Conservation (phyloP, 2,329 filamentous ascomycete genomes). For the Talaromyces sp. region DNA sequence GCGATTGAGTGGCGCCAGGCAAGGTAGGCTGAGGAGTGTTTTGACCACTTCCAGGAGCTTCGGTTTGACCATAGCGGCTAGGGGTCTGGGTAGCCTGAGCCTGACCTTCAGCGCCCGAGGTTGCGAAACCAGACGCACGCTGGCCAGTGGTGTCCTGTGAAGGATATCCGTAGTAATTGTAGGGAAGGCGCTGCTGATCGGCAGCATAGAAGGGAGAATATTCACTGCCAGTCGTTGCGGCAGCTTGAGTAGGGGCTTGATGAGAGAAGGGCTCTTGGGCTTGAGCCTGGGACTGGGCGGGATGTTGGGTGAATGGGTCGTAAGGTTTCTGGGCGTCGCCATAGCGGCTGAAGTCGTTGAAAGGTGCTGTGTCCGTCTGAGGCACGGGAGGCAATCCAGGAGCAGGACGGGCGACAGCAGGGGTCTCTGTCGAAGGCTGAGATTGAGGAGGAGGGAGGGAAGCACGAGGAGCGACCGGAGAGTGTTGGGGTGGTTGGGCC, state of each 20-base stretch:
- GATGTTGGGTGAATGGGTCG: slow-evolving; percentile 80
- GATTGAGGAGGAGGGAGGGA: slow-evolving; percentile 70
- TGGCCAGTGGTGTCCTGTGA: slow-evolving; percentile 73
- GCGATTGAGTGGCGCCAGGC: slow-evolving; percentile 53
- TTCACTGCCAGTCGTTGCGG: slow-evolving; percentile 61
- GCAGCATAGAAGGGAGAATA: slow-evolving; percentile 84
- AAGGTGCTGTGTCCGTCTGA: slow-evolving; percentile 47
- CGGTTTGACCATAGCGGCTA: slow-evolving; percentile 63
- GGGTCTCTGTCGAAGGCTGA: slow-evolving; percentile 33
- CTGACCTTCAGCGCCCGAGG: slow-evolving; percentile 57
- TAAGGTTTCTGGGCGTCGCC: slow-evolving; percentile 70
- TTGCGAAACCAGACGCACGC: slow-evolving; percentile 72
- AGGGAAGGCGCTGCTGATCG: slow-evolving; percentile 69
- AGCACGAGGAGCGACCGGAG: slow-evolving; percentile 80
- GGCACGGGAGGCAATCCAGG: slow-evolving; percentile 60
- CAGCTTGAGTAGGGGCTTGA: slow-evolving; percentile 56
- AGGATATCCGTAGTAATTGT: slow-evolving; percentile 68
- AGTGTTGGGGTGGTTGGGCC: slow-evolving; percentile 88
- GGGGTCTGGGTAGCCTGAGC: slow-evolving; percentile 68
- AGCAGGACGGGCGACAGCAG: slow-evolving; percentile 56
- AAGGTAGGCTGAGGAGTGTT: slow-evolving; percentile 81
- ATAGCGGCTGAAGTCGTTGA: slow-evolving; percentile 54
- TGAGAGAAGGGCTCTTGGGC: slow-evolving; percentile 55
- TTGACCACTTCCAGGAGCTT: slow-evolving; percentile 83
- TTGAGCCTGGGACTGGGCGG: slow-evolving; percentile 60